These are phyloP conservation scores for Flaveria robusta DNA, from an alignment of 129 eudicot species.

Conservation along the genomic window DNA sequence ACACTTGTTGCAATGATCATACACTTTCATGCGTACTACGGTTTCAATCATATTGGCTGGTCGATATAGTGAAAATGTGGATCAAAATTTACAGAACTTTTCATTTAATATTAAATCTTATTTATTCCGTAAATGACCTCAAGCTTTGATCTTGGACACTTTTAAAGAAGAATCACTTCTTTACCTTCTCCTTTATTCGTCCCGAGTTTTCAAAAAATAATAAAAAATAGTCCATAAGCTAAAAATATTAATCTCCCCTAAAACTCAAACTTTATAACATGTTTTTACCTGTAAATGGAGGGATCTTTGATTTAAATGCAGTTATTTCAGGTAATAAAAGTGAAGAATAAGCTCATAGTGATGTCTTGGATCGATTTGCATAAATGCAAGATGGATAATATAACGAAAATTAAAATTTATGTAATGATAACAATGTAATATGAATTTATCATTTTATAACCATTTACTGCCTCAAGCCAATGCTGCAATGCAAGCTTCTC, in stretches of 20 bases:
- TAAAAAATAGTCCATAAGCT: conserved; percentile 10
- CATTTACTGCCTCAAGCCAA: conserved; percentile 98
- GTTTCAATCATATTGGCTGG: too few species aligned
- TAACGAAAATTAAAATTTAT: not conserved
- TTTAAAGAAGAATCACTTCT: conserved; percentile 73
- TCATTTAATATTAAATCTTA: too few species aligned
- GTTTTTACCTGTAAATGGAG: conserved; percentile 85
- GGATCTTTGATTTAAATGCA: conserved; percentile 83
- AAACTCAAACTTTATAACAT: conserved; percentile 1
- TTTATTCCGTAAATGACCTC: too few species aligned
- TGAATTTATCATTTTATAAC: conserved; percentile 22
- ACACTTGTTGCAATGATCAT: too few species aligned
- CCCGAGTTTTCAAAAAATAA: conserved; percentile 47
- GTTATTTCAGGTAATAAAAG: conserved; percentile 73
- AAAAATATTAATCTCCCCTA: not conserved
- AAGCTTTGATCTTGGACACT: conserved; percentile 75
- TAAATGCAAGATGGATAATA: not conserved
- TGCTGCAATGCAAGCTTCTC: conserved; percentile 93
- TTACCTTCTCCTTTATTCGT: conserved; percentile 95
- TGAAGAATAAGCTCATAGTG: conserved; percentile 95
- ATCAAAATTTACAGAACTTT: too few species aligned
- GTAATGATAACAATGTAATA: not conserved
- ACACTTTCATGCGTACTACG: too few species aligned
- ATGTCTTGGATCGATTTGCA: conserved; percentile 97
- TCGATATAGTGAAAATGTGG: too few species aligned